Base-by-base conservation (phyloP, 2,329 filamentous ascomycete genomes). In the Fusarium sp. region DNA sequence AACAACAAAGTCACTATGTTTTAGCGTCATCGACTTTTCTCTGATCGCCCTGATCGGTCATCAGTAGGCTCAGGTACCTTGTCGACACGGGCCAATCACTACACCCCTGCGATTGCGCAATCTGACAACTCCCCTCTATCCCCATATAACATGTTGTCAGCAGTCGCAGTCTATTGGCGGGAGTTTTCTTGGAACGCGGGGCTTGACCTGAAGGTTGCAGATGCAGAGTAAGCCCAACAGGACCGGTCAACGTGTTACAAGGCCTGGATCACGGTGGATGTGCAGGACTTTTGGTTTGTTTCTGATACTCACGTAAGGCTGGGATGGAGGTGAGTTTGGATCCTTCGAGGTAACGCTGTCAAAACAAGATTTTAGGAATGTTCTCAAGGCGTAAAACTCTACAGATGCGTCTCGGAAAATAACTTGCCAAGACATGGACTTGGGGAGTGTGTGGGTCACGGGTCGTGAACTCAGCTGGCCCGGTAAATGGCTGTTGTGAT, bases 161-260 rank as follows among this genome's bases (percentile, higher is more conserved):
- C 25, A 21, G 7, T 2, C 18, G 16, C 7, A 37, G 15, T 16
- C 38, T 32, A 53, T 62, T 67, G 65, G 63, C 25, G 40, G n/a
- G 18, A 19, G 9, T 25, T 38, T 32, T 9, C 23, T 47, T 25
- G 13, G 18, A 47, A 61, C 56, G 63, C 33, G 63, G 63, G 64
- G 64, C 62, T 19, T 10, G 16, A 52, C 42, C 37, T 67, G 62
- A 60, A 50, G 7, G 19, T 30, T 67, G 49, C 43, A 58, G 42
- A 46, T 58, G 60, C 42, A 66, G 18, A n/a, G 42, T 69, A 69
- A 54, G 66, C 56, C 32, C 49, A 35, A 21, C n/a, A 30, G 10
- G 64, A 69, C 66, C 64, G 57, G 65, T 69, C 56, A 69, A 63
- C 47, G 40, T 46, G 37, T 35, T 33, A 40, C 32, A 60, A 13